Conservation (phyloP, 2,329 filamentous ascomycete genomes). For the Curvularia spicifera region DNA sequence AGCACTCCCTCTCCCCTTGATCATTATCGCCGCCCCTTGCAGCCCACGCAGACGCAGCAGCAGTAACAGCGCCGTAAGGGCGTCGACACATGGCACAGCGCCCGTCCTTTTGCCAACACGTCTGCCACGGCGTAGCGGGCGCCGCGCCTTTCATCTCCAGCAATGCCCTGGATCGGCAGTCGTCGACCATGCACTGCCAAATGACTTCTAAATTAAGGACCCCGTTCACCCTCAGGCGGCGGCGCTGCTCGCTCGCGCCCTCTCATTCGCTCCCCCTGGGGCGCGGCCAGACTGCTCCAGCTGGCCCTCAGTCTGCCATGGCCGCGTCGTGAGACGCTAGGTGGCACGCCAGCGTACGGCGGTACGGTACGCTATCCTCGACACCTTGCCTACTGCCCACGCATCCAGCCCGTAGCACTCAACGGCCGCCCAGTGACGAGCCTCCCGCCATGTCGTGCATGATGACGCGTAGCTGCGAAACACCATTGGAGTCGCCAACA, state of each 20-base stretch:
- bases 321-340: constrained; percentile 5
- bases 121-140: background rate
- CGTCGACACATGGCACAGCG: background rate
- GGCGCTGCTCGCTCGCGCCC: background rate
- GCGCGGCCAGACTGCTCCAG: background rate
- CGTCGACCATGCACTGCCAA: background rate
- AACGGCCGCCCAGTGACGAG: background rate
- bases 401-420: background rate
- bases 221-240: background rate
- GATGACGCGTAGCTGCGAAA: constrained; percentile 3
- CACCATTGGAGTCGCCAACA: background rate
- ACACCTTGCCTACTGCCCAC: too few relatives aligned
- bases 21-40: constrained; percentile 10
- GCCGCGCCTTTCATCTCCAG: constrained; percentile 3
- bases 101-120: too few relatives aligned
- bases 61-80: background rate
- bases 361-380: background rate
- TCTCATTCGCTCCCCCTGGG: constrained; percentile 1
- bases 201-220: constrained; percentile 15
- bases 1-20: background rate
- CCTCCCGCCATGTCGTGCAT: constrained; percentile 14
- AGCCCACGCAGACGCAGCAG: background rate
- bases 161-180: constrained; percentile 3
- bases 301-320: background rate
- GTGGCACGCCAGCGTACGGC: too few relatives aligned